Conservation (phyloP, 164 flowering plant species). For the Nymphaea thermarum region DNA sequence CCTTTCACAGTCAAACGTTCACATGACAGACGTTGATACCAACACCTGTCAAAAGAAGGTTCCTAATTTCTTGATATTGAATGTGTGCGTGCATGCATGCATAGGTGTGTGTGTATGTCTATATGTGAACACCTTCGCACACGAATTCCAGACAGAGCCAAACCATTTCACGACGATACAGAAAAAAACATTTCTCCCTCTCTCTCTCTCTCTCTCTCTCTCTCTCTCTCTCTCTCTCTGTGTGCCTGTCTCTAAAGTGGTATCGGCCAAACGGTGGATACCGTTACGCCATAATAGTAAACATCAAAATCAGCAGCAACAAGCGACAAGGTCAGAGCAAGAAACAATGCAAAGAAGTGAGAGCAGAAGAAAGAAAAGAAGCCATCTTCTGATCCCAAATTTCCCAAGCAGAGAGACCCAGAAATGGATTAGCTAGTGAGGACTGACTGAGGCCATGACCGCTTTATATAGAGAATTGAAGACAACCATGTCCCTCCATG, state of each 20-base stretch:
- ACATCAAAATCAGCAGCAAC: conserved; percentile 3
- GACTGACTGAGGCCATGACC: too few relatives aligned
- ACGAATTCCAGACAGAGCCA: too few relatives aligned
- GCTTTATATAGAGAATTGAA: too few relatives aligned
- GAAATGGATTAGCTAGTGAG: too few relatives aligned
- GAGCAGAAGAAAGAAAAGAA: background rate
- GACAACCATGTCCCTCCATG: too few relatives aligned
- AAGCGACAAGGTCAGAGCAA: background rate
- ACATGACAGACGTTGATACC: background rate
- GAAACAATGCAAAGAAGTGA: background rate
- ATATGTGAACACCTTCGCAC: too few relatives aligned
- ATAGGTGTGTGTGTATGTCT: too few relatives aligned
- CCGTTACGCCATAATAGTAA: conserved; percentile 9
- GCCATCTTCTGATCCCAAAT: background rate
- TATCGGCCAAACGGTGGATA: background rate
- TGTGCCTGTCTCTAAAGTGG: background rate
- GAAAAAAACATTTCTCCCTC: background rate
- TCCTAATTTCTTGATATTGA: background rate
- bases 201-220: background rate
- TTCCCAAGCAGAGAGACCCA: too few relatives aligned
- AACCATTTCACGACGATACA: too few relatives aligned
- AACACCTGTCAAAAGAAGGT: background rate
- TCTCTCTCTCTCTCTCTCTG: background rate
- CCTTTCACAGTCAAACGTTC: too few relatives aligned
- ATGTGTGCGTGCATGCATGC: background rate